Conservation (phyloP, 805 yeast genomes). For the Hanseniaspora singularis region DNA sequence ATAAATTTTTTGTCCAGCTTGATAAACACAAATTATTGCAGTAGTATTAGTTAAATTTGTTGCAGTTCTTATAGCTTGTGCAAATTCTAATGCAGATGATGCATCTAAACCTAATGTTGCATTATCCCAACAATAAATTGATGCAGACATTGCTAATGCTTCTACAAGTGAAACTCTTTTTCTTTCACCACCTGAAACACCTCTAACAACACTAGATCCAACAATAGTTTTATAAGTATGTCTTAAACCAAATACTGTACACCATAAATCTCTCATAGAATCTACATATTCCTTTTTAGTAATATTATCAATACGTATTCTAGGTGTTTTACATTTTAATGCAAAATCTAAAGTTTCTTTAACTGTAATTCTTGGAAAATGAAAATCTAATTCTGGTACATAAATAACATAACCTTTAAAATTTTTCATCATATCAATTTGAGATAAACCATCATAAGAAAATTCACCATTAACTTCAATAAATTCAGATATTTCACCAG, state of each 20-base stretch:
- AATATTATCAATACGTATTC: conserved; percentile 33
- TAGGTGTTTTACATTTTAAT: conserved; percentile 38
- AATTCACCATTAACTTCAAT: conserved; percentile 32
- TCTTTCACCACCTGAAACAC: conserved; percentile 64
- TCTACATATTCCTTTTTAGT: conserved; percentile 32
- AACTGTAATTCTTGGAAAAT: conserved; percentile 41
- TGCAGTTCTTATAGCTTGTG: conserved; percentile 46
- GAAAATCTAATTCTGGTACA: conserved; percentile 40
- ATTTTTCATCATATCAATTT: conserved; percentile 35
- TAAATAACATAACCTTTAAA: conserved; percentile 41
- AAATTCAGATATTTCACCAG: conserved; percentile 37
- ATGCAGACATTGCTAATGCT: conserved; percentile 42
- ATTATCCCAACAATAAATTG: conserved; percentile 53
- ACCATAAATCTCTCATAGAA: conserved; percentile 31
- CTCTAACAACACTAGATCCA: conserved; percentile 56
- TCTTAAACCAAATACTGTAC: conserved; percentile 41
- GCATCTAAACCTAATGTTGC: conserved; percentile 63
- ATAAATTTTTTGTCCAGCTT: conserved; percentile 55
- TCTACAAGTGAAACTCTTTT: conserved; percentile 62
- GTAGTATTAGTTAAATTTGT: conserved; percentile 45
- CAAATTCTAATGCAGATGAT: conserved; percentile 56
- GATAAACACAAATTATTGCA: conserved; percentile 56
- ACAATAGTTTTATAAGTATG: conserved; percentile 54
- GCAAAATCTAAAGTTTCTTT: conserved; percentile 42
- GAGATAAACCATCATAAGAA: conserved; percentile 40